phyloP scores from a whole-genome alignment of 169 alveolate genomes.

The Plasmodium reichenowi region DNA sequence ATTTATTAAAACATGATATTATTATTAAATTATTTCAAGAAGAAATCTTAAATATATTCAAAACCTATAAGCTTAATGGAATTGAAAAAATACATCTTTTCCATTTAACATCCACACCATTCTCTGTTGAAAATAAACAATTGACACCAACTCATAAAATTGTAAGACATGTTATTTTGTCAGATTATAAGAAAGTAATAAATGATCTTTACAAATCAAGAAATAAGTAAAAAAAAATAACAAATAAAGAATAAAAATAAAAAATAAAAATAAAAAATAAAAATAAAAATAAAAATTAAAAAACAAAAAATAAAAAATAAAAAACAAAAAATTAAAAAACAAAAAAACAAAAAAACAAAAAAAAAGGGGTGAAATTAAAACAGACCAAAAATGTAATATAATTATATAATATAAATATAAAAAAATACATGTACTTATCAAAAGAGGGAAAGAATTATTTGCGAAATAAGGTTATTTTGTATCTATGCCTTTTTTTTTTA shows the following conservation, averaged over 20 bases:
- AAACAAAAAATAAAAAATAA: neutral
- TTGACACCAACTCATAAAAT: conserved; percentile 95
- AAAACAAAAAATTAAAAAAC: no score
- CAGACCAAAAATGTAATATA: neutral
- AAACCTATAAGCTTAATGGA: conserved; percentile 79
- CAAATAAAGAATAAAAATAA: no score
- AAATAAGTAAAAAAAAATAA: conserved; percentile 10
- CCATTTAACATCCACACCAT: conserved; percentile 87
- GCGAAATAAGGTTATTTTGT: no score
- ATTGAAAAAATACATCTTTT: conserved; percentile 88
- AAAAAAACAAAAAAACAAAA: neutral
- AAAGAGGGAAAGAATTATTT: no score
- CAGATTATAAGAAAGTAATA: conserved; percentile 75
- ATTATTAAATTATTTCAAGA: conserved; percentile 67
- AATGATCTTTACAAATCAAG: conserved; percentile 81
- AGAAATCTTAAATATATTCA: conserved; percentile 76
- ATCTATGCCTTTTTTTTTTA: no score
- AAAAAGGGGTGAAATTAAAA: no score
- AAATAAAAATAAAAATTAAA: no score
- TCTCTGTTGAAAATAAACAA: conserved; percentile 90
- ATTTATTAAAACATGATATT: conserved; percentile 77
- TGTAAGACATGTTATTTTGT: conserved; percentile 86
- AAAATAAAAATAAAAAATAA: neutral
- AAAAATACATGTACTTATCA: no score
- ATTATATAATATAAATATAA: neutral